Percentiles rank a stretch among this genome's conserved stretches.
Evolutionary conservation across 176 grass and related monocot species (phyloP).

Genomic region (Aegilops longissima): DNA sequence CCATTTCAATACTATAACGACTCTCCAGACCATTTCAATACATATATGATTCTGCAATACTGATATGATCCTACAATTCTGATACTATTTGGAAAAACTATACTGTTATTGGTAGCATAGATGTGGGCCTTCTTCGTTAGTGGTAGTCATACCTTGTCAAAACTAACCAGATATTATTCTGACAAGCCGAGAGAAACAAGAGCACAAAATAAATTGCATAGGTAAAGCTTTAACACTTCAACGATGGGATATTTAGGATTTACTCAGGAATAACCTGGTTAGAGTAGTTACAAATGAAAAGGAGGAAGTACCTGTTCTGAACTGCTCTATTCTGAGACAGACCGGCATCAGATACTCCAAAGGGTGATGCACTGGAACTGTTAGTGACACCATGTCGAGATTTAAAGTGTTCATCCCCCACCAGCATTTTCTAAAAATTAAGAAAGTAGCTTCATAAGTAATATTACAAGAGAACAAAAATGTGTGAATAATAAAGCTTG

Average conservation of each 20-base stretch:
- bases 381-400: conserved; percentile 43
- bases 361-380: conserved; percentile 50
- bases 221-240: not conserved
- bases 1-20: not conserved
- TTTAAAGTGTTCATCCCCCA: conserved; percentile 61
- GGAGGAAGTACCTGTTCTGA: conserved; percentile 67
- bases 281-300: not conserved
- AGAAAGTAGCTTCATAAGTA: conserved; percentile 26
- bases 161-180: not conserved
- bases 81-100: not conserved
- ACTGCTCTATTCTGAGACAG: conserved; percentile 64
- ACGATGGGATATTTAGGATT: not conserved
- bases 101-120: not conserved
- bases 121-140: not conserved
- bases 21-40: not conserved
- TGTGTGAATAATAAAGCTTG: not conserved
- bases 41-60: not conserved
- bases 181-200: not conserved
- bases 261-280: not conserved
- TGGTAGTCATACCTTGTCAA: not conserved
- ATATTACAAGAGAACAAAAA: not conserved
- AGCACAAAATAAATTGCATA: not conserved
- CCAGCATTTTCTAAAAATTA: conserved; percentile 54
- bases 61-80: not conserved
- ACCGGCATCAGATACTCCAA: conserved; percentile 56